These are phyloP conservation scores for Rhizopus delemar DNA, from an alignment of 371 early-diverging fungal species.

Conservation along the genomic window DNA sequence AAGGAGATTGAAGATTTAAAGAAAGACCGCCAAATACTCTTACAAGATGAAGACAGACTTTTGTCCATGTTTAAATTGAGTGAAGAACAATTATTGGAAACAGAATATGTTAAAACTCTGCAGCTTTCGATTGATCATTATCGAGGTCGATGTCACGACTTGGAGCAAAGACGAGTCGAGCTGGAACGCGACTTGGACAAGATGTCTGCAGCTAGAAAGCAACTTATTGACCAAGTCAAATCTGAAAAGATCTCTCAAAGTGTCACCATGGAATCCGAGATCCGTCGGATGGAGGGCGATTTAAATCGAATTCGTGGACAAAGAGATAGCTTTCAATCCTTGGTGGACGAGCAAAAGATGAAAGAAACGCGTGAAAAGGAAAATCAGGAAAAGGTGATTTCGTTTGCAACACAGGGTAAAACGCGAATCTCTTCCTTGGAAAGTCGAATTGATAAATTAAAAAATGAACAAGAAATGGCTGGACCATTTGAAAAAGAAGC, in stretches of 20 bases:
- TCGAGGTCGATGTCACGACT: conserved; percentile 28
- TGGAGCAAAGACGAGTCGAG: conserved; percentile 30
- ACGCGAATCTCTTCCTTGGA: conserved; percentile 54
- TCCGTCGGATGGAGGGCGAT: conserved; percentile 73
- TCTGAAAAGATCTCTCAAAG: conserved; percentile 22
- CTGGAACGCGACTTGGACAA: conserved; percentile 28
- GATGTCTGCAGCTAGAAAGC: conserved; percentile 18
- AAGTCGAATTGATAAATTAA: conserved; percentile 59
- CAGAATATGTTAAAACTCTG: conserved; percentile 54
- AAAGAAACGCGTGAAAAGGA: conserved; percentile 68
- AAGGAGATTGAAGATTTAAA: conserved; percentile 76
- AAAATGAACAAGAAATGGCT: conserved; percentile 28
- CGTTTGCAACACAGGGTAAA: conserved; percentile 54
- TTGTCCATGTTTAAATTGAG: conserved; percentile 36
- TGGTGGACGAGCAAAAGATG: conserved; percentile 68
- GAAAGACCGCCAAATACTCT: conserved; percentile 59
- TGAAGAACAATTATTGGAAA: conserved; percentile 57
- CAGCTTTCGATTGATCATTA: conserved; percentile 57
- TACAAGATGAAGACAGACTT: conserved; percentile 58
- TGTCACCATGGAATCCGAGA: conserved; percentile 60
- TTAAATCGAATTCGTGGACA: conserved; percentile 74
- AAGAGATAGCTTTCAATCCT: conserved; percentile 77
- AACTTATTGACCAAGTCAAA: conserved; percentile 27
- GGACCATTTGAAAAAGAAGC: conserved; percentile 29
- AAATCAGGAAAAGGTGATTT: conserved; percentile 67